A percentile compares a stretch with the other conserved stretches of the same genome.
Evolutionary conservation across 2,329 filamentous ascomycete species (phyloP).

Genomic region (Knufia fluminis): DNA sequence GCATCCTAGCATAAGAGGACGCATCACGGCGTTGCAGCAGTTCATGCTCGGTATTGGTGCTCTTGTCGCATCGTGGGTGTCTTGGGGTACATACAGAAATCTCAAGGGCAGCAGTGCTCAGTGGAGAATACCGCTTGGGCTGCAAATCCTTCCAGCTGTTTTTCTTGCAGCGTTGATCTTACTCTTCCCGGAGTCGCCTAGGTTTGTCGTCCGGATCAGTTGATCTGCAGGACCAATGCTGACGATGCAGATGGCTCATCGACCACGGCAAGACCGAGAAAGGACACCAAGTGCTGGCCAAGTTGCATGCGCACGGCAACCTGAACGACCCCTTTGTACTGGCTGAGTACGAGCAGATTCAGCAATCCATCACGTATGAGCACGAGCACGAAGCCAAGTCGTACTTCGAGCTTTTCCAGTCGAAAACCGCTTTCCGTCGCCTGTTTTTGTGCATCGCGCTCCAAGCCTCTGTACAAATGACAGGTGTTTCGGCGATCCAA

Average conservation of each 20-base stretch:
- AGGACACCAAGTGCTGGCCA: constrained; percentile 57
- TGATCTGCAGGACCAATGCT: constrained; percentile 26
- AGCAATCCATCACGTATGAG: constrained; percentile 55
- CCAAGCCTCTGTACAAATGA: constrained; percentile 68
- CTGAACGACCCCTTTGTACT: constrained; percentile 58
- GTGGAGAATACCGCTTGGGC: constrained; percentile 57
- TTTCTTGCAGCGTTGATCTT: constrained; percentile 57
- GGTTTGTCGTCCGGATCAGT: constrained; percentile 27
- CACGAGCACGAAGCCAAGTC: constrained; percentile 61
- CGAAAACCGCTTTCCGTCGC: constrained; percentile 58
- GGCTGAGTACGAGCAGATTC: constrained; percentile 64
- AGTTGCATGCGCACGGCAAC: constrained; percentile 61
- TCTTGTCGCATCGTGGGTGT: constrained; percentile 63
- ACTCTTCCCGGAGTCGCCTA: constrained; percentile 54
- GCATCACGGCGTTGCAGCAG: constrained; percentile 66
- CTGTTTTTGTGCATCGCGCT: constrained; percentile 60
- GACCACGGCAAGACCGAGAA: constrained; percentile 57
- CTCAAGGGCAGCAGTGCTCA: constrained; percentile 43
- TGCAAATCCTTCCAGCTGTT: constrained; percentile 61
- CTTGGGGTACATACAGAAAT: constrained; percentile 53
- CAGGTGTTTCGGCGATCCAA: constrained; percentile 64
- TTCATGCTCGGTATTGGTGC: constrained; percentile 74
- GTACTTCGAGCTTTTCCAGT: constrained; percentile 59
- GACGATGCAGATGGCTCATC: constrained; percentile 57
- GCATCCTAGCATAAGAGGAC: constrained; percentile 67